Base-by-base conservation (phyloP, 345 rosid species). In the Melastoma malabathricum region DNA sequence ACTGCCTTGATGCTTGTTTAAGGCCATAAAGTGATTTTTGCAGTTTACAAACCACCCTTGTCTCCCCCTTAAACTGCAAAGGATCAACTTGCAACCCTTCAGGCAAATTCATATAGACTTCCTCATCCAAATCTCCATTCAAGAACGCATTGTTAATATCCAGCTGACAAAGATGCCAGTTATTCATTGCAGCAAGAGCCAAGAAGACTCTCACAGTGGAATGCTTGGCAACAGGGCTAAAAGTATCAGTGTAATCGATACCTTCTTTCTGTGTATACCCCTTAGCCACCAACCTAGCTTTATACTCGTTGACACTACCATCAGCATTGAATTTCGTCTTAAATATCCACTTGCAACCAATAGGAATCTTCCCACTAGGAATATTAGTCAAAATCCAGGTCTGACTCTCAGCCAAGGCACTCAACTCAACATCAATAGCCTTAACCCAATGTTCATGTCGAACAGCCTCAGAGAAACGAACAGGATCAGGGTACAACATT, bases 111-210 rank as follows among this genome's bases (percentile, higher is more conserved):
- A 43, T 43, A n/a, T 43, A 43, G 15, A 43, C 12, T 6, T 43
- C 46, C 22, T 48, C 13, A 6, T 18, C 2, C 5, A 48, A 9
- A 52, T 7, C 56, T 2, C 2, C 45, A 8, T 29, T 44, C 12
- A 52, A 12, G 45, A 52, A 34, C 3, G 45, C 56, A 52, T 52
- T 52, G 12, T 52, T 15, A 15, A 52, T 12, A 29, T 52, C 45
- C 16, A 54, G 10, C n/a, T 54, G 57, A 6, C 0, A 47, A 12
- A 54, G 22, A 2, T 10, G 29, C n/a, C 47, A 54, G 14, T 7
- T n/a, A 1, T 27, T 22, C 1, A 19, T 13, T 16, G 31, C 4
- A 2, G n/a, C 1, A 43, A 19, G 1, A 3, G 0, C 16, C 14
- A 54, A 5, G 5, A 54, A 22, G 9, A 7, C 2, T 5, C 14